Conservation (phyloP, 2,329 filamentous ascomycete species). For the Exophiala oligosperma region DNA sequence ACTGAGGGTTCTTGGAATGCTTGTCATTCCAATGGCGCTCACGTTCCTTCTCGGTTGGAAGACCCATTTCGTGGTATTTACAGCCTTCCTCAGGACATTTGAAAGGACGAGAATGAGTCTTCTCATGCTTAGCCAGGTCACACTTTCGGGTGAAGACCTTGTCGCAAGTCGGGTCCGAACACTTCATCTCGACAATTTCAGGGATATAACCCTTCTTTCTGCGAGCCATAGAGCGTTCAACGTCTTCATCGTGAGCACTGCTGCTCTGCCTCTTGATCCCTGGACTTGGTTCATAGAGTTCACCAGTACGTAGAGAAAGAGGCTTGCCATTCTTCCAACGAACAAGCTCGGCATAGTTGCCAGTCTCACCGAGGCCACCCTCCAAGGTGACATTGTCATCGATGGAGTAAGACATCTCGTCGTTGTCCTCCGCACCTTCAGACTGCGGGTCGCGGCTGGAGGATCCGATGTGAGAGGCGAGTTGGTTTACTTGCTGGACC, state of each 20-base stretch:
- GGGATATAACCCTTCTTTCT: constrained; percentile 90
- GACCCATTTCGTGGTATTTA: constrained; percentile 88
- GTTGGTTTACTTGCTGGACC: constrained; percentile 86
- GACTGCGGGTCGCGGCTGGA: constrained; percentile 58
- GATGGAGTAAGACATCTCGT: constrained; percentile 54
- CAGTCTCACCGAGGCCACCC: constrained; percentile 78
- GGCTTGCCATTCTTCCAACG: constrained; percentile 77
- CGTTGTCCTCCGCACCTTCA: constrained; percentile 53
- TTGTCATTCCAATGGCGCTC: constrained; percentile 96
- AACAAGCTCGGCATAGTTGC: constrained; percentile 79
- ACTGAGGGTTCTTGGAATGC: constrained; percentile 75
- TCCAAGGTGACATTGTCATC: constrained; percentile 75
- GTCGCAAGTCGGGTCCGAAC: constrained; percentile 72
- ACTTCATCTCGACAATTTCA: constrained; percentile 79
- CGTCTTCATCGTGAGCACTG: constrained; percentile 73
- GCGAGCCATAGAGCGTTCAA: constrained; percentile 89
- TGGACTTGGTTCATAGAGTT: constrained; percentile 56
- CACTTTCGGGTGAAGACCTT: constrained; percentile 97
- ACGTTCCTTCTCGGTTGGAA: constrained; percentile 97
- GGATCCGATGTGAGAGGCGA: constrained; percentile 79
- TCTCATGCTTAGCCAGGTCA: constrained; percentile 96
- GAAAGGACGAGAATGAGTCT: constrained; percentile 94
- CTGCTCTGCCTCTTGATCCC: constrained; percentile 55
- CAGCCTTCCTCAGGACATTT: constrained; percentile 82
- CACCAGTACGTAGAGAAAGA: constrained; percentile 72